Evolutionary conservation across 768 basidiomycete species (phyloP).

Genomic region (Suillus sp.): DNA sequence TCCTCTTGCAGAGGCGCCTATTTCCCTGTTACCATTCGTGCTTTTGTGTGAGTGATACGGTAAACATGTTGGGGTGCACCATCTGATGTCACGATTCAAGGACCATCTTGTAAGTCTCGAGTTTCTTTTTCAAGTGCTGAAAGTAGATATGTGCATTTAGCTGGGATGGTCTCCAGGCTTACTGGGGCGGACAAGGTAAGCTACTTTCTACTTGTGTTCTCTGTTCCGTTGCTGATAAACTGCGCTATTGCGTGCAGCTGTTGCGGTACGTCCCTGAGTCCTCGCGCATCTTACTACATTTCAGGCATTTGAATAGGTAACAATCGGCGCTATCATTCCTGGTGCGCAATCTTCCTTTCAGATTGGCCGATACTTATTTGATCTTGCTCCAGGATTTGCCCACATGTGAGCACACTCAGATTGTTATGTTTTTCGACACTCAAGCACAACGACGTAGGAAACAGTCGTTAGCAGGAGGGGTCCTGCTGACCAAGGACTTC

Average conservation of each 20-base stretch:
- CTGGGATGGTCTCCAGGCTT: conserved; percentile 25
- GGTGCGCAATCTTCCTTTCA: not conserved
- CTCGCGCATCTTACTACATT: not conserved
- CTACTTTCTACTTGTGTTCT: not conserved
- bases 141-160: conserved; percentile 6
- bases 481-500: not conserved
- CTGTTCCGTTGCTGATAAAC: not conserved
- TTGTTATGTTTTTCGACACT: not conserved
- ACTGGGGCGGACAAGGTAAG: conserved; percentile 26
- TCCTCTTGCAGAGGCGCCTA: conserved; percentile 3
- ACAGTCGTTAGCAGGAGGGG: conserved; percentile 2
- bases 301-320: not conserved
- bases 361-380: not conserved
- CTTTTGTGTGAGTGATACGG: not conserved
- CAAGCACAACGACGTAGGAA: not conserved
- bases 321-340: conserved; percentile 3
- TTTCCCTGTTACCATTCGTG: not conserved
- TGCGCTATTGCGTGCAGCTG: not conserved
- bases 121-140: not conserved
- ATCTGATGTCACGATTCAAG: not conserved
- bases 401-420: not conserved
- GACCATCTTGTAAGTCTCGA: not conserved
- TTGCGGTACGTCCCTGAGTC: not conserved
- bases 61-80: not conserved
- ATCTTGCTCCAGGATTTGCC: conserved; percentile 1